Evolutionary conservation across 176 grass and related monocot species (phyloP).

Genomic region (Zoysia pacifica): DNA sequence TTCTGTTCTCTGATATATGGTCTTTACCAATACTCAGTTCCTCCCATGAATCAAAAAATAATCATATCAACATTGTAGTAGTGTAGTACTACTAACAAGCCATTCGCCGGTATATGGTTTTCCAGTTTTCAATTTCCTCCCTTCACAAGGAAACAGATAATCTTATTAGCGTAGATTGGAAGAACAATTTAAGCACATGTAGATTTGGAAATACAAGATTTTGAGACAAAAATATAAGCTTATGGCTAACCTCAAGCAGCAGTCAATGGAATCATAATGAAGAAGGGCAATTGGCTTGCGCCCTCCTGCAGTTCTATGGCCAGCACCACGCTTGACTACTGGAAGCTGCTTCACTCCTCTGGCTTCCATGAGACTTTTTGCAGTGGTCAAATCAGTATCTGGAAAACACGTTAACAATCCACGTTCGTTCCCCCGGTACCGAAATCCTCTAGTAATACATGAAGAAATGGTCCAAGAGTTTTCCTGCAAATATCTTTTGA

Average conservation of each 20-base stretch:
- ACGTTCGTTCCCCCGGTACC: slow-evolving; percentile 53
- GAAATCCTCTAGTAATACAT: slow-evolving; percentile 76
- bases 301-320: slow-evolving; percentile 56
- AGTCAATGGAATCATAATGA: slow-evolving; percentile 76
- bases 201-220: slow-evolving; percentile 3
- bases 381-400: slow-evolving; percentile 92
- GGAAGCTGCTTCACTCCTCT: slow-evolving; percentile 93
- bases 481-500: slow-evolving; percentile 56
- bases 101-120: not conserved
- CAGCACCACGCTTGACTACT: slow-evolving; percentile 80
- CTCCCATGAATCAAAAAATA: not conserved
- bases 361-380: slow-evolving; percentile 92
- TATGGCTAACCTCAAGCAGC: slow-evolving; percentile 73
- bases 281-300: slow-evolving; percentile 76
- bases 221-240: slow-evolving; percentile 10
- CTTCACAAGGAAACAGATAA: not conserved
- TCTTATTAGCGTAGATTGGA: slow-evolving; percentile 12
- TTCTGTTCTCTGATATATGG: slow-evolving; percentile 28
- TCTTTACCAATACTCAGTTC: slow-evolving; percentile 6
- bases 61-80: not conserved
- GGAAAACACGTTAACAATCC: slow-evolving; percentile 89
- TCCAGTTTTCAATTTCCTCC: slow-evolving; percentile 12
- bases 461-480: slow-evolving; percentile 54
- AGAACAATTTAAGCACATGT: not conserved
- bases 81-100: not conserved